Base-by-base conservation (phyloP, 345 rosid genomes). In the Pistacia integerrima region DNA sequence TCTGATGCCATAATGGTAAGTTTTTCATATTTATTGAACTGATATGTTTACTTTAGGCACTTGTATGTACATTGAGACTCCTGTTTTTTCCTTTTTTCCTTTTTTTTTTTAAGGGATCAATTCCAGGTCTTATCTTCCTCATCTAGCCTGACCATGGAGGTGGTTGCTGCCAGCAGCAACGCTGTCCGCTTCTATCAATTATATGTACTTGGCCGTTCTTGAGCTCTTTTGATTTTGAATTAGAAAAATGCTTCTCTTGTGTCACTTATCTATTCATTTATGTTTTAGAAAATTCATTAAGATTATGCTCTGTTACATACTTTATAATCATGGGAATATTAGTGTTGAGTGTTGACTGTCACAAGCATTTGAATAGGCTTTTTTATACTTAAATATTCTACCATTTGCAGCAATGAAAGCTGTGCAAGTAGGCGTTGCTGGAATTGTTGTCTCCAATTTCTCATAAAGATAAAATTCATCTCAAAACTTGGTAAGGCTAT, bases 121-220 rank as follows among this genome's bases (percentile, higher is more conserved):
- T 44, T 84, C 35, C 80, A 92, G 98, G 85, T 88, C 67, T 78
- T 93, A 76, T 93, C 98, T 22, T 90, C 55, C 81, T 36, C 70
- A 79, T 85, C 98, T 73, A 72, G 83, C 41, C 83, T 88, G 81
- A 88, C 92, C 2, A 76, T 95, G 63, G 98, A 95, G 88, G 98
- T 90, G 80, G 93, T 95, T 77, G 99, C 97, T 64, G 82, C 91
- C 8, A 91, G 98, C 81, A 88, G 97, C 85, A 78, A 87, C 25
- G 96, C 93, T 65, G 81, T 92, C 74, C 90, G 91, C 62, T 93
- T 92, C 87, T 88, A 86, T 83, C 99, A 95, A 74, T 22, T 90
- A 82, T 92, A 90, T 72, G 99, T 90, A 85, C 10, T 67, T 10
- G 36, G 1, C 60, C 62, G 73, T 69, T 30, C 22, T 41, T 67